phyloP scores from a whole-genome alignment of 2,329 filamentous ascomycete genomes.

The Fusarium sp. region DNA sequence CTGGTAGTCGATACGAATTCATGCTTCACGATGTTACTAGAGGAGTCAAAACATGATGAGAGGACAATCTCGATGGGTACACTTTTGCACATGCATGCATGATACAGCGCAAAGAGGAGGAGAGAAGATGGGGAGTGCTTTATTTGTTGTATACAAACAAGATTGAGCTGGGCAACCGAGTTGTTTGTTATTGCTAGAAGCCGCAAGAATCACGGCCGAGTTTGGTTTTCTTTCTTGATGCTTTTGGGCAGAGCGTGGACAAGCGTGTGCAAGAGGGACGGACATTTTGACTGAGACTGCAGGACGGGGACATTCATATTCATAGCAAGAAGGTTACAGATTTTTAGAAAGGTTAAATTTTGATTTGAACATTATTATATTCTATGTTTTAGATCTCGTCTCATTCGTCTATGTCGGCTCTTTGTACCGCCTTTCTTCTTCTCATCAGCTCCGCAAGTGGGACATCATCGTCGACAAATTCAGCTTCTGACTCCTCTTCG shows the following conservation, averaged over 20 bases:
- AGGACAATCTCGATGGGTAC: slow-evolving; percentile 32
- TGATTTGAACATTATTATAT: slow-evolving; percentile 27
- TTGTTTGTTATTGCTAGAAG: slow-evolving; percentile 31
- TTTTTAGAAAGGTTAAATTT: slow-evolving; percentile 39
- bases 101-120: slow-evolving; percentile 33
- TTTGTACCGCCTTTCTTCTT: slow-evolving; percentile 62
- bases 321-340: slow-evolving; percentile 31
- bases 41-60: slow-evolving; percentile 34
- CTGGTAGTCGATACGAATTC: slow-evolving; percentile 65
- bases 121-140: slow-evolving; percentile 28
- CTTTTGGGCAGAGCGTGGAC: slow-evolving; percentile 21
- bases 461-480: slow-evolving; percentile 69
- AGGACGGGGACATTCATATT: slow-evolving; percentile 31
- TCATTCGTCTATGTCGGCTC: slow-evolving; percentile 53
- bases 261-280: slow-evolving; percentile 27
- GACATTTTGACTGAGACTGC: slow-evolving; percentile 14
- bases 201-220: slow-evolving; percentile 43
- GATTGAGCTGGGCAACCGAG: slow-evolving; percentile 50
- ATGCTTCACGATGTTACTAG: slow-evolving; percentile 45
- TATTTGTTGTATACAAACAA: slow-evolving; percentile 47
- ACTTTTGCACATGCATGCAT: slow-evolving; percentile 20
- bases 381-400: slow-evolving; percentile 41
- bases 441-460: slow-evolving; percentile 78
- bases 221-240: slow-evolving; percentile 47
- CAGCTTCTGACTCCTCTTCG: slow-evolving; percentile 70